phyloP scores from a whole-genome alignment of 2,329 filamentous ascomycete genomes.

The Penicillium capsulatum region DNA sequence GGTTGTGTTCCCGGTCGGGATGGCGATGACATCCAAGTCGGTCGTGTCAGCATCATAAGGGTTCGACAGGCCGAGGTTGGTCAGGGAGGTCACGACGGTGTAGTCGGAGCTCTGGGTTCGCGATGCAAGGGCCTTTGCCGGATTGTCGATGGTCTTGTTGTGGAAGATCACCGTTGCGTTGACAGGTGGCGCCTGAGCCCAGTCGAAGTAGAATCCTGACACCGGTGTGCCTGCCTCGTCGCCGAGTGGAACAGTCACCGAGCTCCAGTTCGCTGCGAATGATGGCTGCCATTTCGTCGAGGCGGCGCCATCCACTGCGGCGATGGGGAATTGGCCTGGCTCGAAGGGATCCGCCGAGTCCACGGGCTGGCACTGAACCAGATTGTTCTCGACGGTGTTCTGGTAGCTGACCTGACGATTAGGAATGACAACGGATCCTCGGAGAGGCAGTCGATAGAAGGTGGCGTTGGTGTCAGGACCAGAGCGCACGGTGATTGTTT shows the following conservation, averaged over 20 bases:
- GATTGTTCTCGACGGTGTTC: slow-evolving; percentile 55
- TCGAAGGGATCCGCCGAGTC: slow-evolving; percentile 47
- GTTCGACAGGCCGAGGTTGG: slow-evolving; percentile 34
- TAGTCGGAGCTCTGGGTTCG: slow-evolving; percentile 12
- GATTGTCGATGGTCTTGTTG: slow-evolving; percentile 41
- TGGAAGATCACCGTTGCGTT: slow-evolving; percentile 54
- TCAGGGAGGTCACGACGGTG: slow-evolving; percentile 23
- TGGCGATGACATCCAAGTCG: slow-evolving; percentile 32
- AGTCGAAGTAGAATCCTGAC: slow-evolving; percentile 55
- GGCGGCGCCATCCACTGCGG: slow-evolving; percentile 62
- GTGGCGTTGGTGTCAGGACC: slow-evolving; percentile 44
- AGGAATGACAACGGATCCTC: slow-evolving; percentile 51
- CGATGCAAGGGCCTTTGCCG: slow-evolving; percentile 10
- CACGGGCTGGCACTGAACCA: slow-evolving; percentile 61
- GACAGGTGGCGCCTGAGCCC: slow-evolving; percentile 54
- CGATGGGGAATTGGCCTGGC: slow-evolving; percentile 65
- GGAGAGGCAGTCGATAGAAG: slow-evolving; percentile 46
- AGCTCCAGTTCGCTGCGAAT: slow-evolving; percentile 47
- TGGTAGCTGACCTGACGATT: slow-evolving; percentile 57
- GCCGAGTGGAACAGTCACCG: slow-evolving; percentile 56
- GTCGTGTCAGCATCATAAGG: slow-evolving; percentile 35
- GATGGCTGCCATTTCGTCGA: slow-evolving; percentile 65
- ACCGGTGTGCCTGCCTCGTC: slow-evolving; percentile 25
- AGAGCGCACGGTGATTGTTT: slow-evolving; percentile 57
- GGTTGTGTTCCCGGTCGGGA: slow-evolving; percentile 43